Conservation (phyloP, 352 stramenopile genomes). For the Pseudoperonospora humuli region DNA sequence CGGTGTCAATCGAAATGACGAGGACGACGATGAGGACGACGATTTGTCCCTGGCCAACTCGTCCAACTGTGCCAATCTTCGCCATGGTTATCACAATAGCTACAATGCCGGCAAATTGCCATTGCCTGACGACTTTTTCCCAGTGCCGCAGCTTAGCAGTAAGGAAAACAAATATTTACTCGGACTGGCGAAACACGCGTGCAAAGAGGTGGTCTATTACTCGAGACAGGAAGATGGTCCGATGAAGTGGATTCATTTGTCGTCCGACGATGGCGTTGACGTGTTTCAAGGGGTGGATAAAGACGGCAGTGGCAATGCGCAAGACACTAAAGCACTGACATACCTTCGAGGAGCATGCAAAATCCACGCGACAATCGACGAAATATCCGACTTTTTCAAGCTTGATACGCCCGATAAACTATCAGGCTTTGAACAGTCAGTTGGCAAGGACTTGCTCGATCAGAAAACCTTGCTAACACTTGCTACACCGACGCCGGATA, state of each 20-base stretch:
- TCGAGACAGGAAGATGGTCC: slow-evolving; percentile 54
- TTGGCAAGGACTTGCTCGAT: slow-evolving; percentile 73
- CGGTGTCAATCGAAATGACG: slow-evolving; percentile 2
- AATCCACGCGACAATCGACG: slow-evolving; percentile 71
- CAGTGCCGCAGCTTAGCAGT: slow-evolving; percentile 40
- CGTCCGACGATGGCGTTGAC: slow-evolving; percentile 61
- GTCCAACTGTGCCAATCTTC: slow-evolving; percentile 17
- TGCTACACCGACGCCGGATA: slow-evolving; percentile 48
- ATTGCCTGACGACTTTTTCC: slow-evolving; percentile 64
- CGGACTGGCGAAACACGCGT: slow-evolving; percentile 63
- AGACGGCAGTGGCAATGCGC: slow-evolving; percentile 5
- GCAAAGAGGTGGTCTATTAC: slow-evolving; percentile 84
- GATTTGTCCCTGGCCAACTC: slow-evolving; percentile 16
- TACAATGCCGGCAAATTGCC: slow-evolving; percentile 32
- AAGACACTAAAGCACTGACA: slow-evolving; percentile 38
- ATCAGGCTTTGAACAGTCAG: slow-evolving; percentile 55
- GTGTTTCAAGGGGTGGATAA: slow-evolving; percentile 68
- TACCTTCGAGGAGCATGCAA: slow-evolving; percentile 60
- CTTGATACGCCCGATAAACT: slow-evolving; percentile 68
- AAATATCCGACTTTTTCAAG: slow-evolving; percentile 76
- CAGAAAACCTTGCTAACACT: slow-evolving; percentile 70
- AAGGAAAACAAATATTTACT: slow-evolving; percentile 68
- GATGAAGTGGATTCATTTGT: slow-evolving; percentile 73
- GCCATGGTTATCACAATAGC: slow-evolving; percentile 19
- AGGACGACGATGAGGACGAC: no score